These are phyloP conservation scores for Boletus rubroflammeus DNA, from an alignment of 768 basidiomycete species.

Conservation along the genomic window DNA sequence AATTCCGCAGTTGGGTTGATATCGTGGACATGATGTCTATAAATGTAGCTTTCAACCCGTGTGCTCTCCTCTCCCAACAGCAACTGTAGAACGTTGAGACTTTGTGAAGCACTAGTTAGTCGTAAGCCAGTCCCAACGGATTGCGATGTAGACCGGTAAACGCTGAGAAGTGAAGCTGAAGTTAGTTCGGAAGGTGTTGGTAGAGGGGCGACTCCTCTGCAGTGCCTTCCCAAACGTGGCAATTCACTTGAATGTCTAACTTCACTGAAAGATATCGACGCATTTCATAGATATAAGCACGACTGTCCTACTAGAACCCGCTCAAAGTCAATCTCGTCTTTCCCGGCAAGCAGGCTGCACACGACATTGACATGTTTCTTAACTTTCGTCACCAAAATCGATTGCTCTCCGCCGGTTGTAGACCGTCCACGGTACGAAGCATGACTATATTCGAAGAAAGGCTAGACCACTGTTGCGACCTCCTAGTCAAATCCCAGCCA, in stretches of 20 bases:
- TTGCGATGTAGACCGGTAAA: slow-evolving; percentile 1
- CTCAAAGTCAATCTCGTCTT: background rate
- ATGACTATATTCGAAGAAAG: slow-evolving; percentile 40
- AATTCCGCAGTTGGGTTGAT: slow-evolving; percentile 82
- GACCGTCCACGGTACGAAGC: slow-evolving; percentile 32
- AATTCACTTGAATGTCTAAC: background rate
- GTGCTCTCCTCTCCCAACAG: background rate
- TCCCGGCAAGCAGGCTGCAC: background rate
- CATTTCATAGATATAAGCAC: background rate
- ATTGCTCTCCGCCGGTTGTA: slow-evolving; percentile 27
- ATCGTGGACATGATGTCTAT: slow-evolving; percentile 63
- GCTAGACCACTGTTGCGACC: slow-evolving; percentile 35
- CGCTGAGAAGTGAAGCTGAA: background rate
- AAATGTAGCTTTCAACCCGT: slow-evolving; percentile 1
- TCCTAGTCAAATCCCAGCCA: background rate
- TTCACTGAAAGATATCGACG: too few relatives aligned
- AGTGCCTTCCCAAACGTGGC: slow-evolving; percentile 17
- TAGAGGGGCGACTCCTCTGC: slow-evolving; percentile 13
- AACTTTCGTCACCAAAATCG: slow-evolving; percentile 32
- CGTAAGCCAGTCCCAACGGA: slow-evolving; percentile 4
- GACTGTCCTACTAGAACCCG: background rate
- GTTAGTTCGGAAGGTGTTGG: background rate
- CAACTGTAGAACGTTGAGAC: background rate
- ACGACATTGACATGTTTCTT: too few relatives aligned
- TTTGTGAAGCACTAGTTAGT: background rate